Conservation (phyloP, 2,329 filamentous ascomycete genomes). For the Ampelomyces quisqualis region DNA sequence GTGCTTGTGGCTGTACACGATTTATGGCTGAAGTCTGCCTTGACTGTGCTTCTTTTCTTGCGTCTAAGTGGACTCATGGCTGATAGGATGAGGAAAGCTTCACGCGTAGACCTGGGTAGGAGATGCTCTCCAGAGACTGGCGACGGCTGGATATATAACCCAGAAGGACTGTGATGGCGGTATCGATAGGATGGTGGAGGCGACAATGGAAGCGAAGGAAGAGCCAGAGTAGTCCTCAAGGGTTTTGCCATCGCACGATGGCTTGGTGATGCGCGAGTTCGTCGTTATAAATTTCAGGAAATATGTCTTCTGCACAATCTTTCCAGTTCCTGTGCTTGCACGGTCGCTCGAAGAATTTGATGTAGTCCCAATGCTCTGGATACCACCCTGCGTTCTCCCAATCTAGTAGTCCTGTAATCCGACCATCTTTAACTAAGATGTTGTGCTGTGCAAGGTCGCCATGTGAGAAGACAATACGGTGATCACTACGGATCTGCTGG, state of each 20-base stretch:
- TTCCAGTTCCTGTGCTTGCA: constrained; percentile 8
- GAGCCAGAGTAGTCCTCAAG: constrained; percentile 5
- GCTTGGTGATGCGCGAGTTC: constrained; percentile 7
- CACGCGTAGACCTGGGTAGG: no score
- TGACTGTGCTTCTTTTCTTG: no score
- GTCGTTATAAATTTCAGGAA: constrained; percentile 3
- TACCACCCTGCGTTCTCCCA: constrained; percentile 17
- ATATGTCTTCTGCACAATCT: constrained; percentile 6
- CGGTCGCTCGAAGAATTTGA: constrained; percentile 10
- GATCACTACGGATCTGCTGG: constrained; percentile 5
- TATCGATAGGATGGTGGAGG: constrained; percentile 4
- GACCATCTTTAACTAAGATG: constrained; percentile 15
- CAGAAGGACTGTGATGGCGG: not conserved
- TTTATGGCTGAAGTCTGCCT: no score
- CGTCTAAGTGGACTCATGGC: no score
- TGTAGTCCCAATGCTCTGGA: constrained; percentile 17
- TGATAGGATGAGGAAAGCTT: no score
- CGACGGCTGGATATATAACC: not conserved
- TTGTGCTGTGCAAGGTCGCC: constrained; percentile 16
- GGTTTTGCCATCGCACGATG: constrained; percentile 8
- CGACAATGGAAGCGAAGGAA: constrained; percentile 4
- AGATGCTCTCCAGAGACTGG: constrained; percentile 3
- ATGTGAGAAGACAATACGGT: constrained; percentile 17
- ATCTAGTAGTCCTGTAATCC: constrained; percentile 12
- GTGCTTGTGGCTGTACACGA: no score